Conservation (phyloP, 2,329 filamentous ascomycete genomes). For the Erysiphe pulchra region DNA sequence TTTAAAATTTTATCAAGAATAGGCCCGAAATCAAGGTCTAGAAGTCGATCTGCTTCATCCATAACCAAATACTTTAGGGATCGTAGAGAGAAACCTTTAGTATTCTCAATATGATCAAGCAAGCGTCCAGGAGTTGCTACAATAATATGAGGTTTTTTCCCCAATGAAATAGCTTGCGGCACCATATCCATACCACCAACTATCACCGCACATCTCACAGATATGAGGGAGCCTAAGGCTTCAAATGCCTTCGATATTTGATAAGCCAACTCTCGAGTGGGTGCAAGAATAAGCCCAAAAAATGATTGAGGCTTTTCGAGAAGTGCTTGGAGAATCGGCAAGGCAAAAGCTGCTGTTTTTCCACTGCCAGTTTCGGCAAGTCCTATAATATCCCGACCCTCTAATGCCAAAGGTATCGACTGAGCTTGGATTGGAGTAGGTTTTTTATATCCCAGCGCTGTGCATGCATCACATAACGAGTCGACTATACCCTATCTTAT, state of each 20-base stretch:
- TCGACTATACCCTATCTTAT: slow-evolving; percentile 47
- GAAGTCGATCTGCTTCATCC: slow-evolving; percentile 76
- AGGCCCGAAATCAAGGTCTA: slow-evolving; percentile 86
- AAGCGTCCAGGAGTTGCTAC: slow-evolving; percentile 79
- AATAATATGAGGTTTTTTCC: slow-evolving; percentile 86
- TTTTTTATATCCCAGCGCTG: slow-evolving; percentile 51
- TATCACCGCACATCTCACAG: slow-evolving; percentile 63
- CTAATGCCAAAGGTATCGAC: slow-evolving; percentile 56
- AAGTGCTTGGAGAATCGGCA: slow-evolving; percentile 76
- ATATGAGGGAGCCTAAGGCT: slow-evolving; percentile 63
- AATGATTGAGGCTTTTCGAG: slow-evolving; percentile 68
- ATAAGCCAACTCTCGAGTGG: slow-evolving; percentile 76
- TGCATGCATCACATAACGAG: slow-evolving; percentile 70
- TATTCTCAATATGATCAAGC: slow-evolving; percentile 85
- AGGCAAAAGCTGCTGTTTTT: slow-evolving; percentile 84
- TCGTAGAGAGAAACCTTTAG: slow-evolving; percentile 75
- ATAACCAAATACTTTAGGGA: slow-evolving; percentile 73
- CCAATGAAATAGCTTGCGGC: slow-evolving; percentile 65
- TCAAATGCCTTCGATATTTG: slow-evolving; percentile 81
- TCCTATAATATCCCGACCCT: slow-evolving; percentile 70
- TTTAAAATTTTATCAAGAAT: slow-evolving; percentile 84
- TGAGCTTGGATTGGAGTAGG: slow-evolving; percentile 78
- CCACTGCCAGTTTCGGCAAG: slow-evolving; percentile 87
- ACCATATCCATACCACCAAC: slow-evolving; percentile 95
- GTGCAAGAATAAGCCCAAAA: slow-evolving; percentile 75